Percentiles rank a stretch among this genome's conserved stretches.
phyloP scores from a whole-genome alignment of 805 yeast genomes.

The Candida yuanshanica region DNA sequence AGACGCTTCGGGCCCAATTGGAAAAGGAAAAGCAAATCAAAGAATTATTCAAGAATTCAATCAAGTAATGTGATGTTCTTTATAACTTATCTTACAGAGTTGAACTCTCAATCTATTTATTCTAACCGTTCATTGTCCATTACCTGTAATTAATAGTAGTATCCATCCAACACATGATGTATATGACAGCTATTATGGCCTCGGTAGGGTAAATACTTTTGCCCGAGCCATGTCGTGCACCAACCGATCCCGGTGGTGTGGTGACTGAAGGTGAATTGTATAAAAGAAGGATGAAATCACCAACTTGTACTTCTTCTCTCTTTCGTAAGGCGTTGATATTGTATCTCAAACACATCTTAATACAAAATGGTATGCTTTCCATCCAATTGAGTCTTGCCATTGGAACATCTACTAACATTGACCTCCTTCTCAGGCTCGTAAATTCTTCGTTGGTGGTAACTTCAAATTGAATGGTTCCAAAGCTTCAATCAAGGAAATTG shows the following conservation, averaged over 20 bases:
- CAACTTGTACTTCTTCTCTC: neutral
- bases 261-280: neutral
- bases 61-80: constrained; percentile 1
- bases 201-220: too few species aligned
- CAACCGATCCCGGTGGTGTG: neutral
- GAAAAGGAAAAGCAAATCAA: constrained; percentile 38
- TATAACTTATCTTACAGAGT: too few species aligned
- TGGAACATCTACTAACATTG: neutral
- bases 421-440: constrained; percentile 57
- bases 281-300: neutral
- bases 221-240: neutral
- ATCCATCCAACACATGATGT: too few species aligned
- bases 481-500: constrained; percentile 75
- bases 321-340: too few species aligned
- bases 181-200: neutral
- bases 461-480: constrained; percentile 97
- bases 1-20: constrained; percentile 28
- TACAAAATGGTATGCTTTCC: neutral
- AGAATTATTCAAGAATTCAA: constrained; percentile 30
- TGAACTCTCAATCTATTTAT: too few species aligned
- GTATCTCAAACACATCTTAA: neutral
- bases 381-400: neutral
- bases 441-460: constrained; percentile 98
- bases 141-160: too few species aligned
- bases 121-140: too few species aligned